Base-by-base conservation (phyloP, 1,284 basidiomycete genomes). In the Cutaneotrichosporon cavernicola region DNA sequence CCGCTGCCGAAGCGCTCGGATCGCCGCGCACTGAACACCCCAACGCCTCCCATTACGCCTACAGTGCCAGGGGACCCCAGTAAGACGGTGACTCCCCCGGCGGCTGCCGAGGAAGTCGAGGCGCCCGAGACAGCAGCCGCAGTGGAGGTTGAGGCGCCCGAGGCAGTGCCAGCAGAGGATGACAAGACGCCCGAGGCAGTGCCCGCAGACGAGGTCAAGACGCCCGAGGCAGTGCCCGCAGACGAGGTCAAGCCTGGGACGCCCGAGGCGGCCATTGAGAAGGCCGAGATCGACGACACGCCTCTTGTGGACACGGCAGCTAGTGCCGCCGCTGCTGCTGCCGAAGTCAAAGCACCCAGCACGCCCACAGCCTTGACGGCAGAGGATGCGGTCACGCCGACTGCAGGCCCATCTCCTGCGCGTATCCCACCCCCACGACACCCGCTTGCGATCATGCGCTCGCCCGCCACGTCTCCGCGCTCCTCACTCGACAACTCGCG, bases 1-100 rank as follows among this genome's bases (percentile, higher is more conserved):
- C 64, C 75, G 14, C 64, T 77, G 4, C 75, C 75, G 3, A 64
- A 66, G 16, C 66, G 74, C 36, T 70, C 72, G 7, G 69, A 73
- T 4, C 73, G 71, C 5, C 62, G 73, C 18, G 36, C 21, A 8
- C 14, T 58, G 8, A 43, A 38, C 43, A 26, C 14, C 21, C 58
- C 60, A n/a, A 61, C 60, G 14, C 60, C 60, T 6, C 60, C 52
- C 13, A 34, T 55, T 11, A 61, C 60, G 38, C 59, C 57, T n/a
- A 49, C 57, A 2, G 57, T n/a, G 30, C 49, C 43, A 51, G 18
- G 22, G 52, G 40, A 59, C 58, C 21, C 40, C 18, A 16, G 40
- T n/a, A 16, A 18, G 38, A n/a, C 51, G 30, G 58, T 30, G 43
- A 34, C 30, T 49, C 56, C 47, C 51, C 38, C 50, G 26, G 31